Conservation (phyloP, 2,329 filamentous ascomycete genomes). For the Colletotrichum godetiae region DNA sequence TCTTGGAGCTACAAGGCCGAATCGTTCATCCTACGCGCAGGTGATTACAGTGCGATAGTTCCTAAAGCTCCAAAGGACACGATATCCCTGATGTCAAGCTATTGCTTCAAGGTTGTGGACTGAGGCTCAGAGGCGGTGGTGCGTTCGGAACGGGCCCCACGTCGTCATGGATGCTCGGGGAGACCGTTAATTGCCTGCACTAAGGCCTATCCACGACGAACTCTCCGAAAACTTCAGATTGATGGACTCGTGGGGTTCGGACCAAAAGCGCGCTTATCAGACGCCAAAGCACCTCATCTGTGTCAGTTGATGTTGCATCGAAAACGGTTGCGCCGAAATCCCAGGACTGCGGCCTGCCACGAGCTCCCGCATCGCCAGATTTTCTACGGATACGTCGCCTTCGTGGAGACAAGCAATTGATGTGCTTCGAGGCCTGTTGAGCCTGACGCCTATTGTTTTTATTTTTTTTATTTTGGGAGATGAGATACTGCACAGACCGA, state of each 20-base stretch:
- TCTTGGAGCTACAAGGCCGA: not conserved
- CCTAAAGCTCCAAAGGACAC: not conserved
- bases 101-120: not conserved
- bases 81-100: not conserved
- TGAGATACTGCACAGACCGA: not conserved
- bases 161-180: slow-evolving; percentile 22
- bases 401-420: not conserved
- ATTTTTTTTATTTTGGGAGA: not conserved
- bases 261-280: not conserved
- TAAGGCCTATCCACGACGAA: not conserved
- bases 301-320: slow-evolving; percentile 13
- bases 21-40: not conserved
- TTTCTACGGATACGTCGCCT: not conserved
- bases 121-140: slow-evolving; percentile 3
- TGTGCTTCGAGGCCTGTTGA: no score
- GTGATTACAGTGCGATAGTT: not conserved
- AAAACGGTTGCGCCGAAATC: slow-evolving; percentile 17
- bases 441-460: no score
- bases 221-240: slow-evolving; percentile 3
- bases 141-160: slow-evolving; percentile 23
- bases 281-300: not conserved
- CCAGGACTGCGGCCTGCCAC: not conserved
- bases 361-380: not conserved
- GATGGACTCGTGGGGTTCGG: slow-evolving; percentile 5
- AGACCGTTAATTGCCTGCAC: slow-evolving; percentile 10